Base-by-base conservation (phyloP, 768 basidiomycete species). In the Podaxis rugospora region DNA sequence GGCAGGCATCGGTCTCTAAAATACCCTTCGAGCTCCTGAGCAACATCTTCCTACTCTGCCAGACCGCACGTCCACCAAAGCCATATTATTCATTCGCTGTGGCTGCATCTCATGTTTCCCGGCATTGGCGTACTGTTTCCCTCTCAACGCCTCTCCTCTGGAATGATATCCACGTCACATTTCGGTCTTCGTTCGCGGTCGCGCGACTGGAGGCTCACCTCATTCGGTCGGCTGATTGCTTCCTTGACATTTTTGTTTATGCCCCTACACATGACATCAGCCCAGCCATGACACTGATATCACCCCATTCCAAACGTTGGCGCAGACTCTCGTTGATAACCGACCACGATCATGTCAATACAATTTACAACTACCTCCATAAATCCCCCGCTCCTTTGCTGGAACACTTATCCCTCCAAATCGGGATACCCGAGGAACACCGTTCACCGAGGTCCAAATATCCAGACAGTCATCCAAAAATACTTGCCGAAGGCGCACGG, bases 81-180 rank as follows among this genome's bases (percentile, higher is more conserved):
- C 56, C 57, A 4, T 59, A 62, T 13, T 51, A 52, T 21, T 63
- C 65, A 0, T 77, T 77, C 49, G 74, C 76, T 55, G 68, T 83
- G 6, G 61, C 71, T 1, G 74, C 75, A 10, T 79, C 81, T 0
- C 80, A 79, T 51, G 79, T 83, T 2, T 83, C 77, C 4, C 68
- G 69, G 36, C 69, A 68, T 40, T 84, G 82, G 81, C 74, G 82
- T 18, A 65, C 70, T 11, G 60, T 79, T 11, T 74, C 75, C 9
- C 64, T 79, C 36, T 67, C 68, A 11, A 79, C 75, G 0, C 77
- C 80, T 3, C 66, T 77, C 3, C 67, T 83, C 0, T 84, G 83
- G 83, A 76, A 72, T 40, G 69, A 65, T 35, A 74, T 82, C 60
- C 61, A 71, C 28, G 63, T 79, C 57, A 67, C 58, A 23, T 62